Base-by-base conservation (phyloP, 1,284 basidiomycete genomes). In the Malassezia sympodialis region DNA sequence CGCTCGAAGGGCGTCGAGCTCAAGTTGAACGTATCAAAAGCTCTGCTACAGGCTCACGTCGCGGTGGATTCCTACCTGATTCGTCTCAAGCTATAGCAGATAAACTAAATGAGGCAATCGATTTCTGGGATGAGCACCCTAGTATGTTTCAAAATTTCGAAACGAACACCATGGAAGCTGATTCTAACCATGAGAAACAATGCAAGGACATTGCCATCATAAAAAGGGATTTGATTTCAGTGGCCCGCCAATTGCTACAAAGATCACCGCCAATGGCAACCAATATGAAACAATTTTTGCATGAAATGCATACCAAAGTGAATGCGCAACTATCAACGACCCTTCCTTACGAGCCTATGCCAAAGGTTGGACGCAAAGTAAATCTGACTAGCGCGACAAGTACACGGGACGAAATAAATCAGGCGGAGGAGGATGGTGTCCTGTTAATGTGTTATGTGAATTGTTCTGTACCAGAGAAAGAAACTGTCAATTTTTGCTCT, bases 371-470 rank as follows among this genome's bases (percentile, higher is more conserved):
- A 6, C 60, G 72, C 28, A 56, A 53, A 15, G 70, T 72, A 8
- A 60, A 47, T 0, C 42, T 68, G 12, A 68, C 67, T 0, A 64
- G 51, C 4, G 67, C 69, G 1, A 30, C 47, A 8, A 66, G 60
- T 42, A 58, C 61, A n/a, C 61, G 62, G 8, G 59, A 51, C 8
- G 63, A 69, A 24, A 32, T 69, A n/a, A 32, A 59, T 63, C 32
- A 49, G 14, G 63, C 60, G 7, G 61, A 61, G 8, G 74, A 76
- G 47, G 76, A 78, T 45, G 78, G 77, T 27, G 76, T 81, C 0
- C 75, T 83, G 11, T 73, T 84, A 42, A 75, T 86, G n/a, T 83
- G 82, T 4, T 84, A 85, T 61, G 81, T 81, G 40, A 60, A 66
- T 7, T 58, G 62, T 8, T 27, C 69, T 31, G 53, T 53, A n/a